Evolutionary conservation across 2,329 filamentous ascomycete species (phyloP).

Genomic region (Colletotrichum paranaense): DNA sequence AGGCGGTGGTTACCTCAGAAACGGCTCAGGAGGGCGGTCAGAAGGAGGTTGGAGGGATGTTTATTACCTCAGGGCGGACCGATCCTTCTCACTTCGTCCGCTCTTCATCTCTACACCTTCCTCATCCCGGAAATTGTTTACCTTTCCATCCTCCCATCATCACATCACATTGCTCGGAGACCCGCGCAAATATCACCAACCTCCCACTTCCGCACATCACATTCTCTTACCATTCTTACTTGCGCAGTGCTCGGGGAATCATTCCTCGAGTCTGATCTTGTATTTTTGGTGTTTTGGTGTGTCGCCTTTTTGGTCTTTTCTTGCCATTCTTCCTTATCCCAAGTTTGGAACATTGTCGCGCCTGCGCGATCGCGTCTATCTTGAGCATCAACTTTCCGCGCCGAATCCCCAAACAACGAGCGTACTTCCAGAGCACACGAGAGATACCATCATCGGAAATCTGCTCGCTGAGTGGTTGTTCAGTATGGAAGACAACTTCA

Average conservation of each 20-base stretch:
- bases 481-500: conserved; percentile 3
- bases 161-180: background rate
- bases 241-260: background rate
- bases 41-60: too few relatives aligned
- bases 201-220: background rate
- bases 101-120: background rate
- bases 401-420: background rate
- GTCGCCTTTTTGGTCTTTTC: background rate
- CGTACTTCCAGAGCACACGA: background rate
- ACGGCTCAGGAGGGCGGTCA: too few relatives aligned
- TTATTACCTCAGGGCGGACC: too few relatives aligned
- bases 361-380: background rate
- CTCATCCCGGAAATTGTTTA: background rate
- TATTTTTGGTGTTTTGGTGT: background rate
- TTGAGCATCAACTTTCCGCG: background rate
- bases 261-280: background rate
- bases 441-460: background rate
- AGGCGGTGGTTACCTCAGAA: too few relatives aligned
- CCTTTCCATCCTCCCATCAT: background rate
- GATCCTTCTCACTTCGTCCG: too few relatives aligned
- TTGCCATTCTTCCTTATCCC: background rate
- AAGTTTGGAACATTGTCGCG: background rate
- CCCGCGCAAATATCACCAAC: background rate
- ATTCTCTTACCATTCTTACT: background rate
- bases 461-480: background rate